phyloP scores from a whole-genome alignment of 495 filamentous ascomycete species.

The Gamarada debralockiae region DNA sequence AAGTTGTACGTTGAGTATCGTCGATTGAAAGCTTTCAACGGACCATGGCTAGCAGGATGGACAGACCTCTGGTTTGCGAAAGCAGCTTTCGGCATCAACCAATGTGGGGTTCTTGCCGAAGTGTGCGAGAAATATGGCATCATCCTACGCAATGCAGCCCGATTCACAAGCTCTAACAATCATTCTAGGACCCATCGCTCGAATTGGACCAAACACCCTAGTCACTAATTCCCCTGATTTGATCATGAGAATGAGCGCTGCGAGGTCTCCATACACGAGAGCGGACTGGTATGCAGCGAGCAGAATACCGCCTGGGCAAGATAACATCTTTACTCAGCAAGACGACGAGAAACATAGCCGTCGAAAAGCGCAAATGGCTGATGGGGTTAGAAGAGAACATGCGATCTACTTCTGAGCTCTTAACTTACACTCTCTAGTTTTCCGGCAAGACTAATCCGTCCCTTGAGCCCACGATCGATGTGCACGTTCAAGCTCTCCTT shows the following conservation, averaged over 20 bases:
- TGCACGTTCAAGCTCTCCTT: conserved; percentile 28
- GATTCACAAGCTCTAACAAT: background rate
- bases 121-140: background rate
- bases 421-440: conserved; percentile 28
- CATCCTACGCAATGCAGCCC: background rate
- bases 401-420: conserved; percentile 13
- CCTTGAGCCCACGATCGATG: conserved; percentile 32
- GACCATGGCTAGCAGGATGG: background rate
- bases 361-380: conserved; percentile 31
- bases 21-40: conserved; percentile 1
- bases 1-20: background rate
- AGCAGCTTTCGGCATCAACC: background rate
- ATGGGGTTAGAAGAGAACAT: conserved; percentile 35
- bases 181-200: conserved; percentile 30
- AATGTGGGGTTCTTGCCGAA: background rate
- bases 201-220: conserved; percentile 38
- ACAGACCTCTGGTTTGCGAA: conserved; percentile 4
- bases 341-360: conserved; percentile 30
- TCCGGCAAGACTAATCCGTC: conserved; percentile 27
- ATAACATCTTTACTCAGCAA: conserved; percentile 40
- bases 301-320: conserved; percentile 26
- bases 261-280: conserved; percentile 31
- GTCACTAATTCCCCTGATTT: conserved; percentile 34
- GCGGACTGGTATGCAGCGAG: conserved; percentile 27
- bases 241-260: conserved; percentile 28